phyloP scores from a whole-genome alignment of 768 basidiomycete genomes.

The Naematelia aurantialba region DNA sequence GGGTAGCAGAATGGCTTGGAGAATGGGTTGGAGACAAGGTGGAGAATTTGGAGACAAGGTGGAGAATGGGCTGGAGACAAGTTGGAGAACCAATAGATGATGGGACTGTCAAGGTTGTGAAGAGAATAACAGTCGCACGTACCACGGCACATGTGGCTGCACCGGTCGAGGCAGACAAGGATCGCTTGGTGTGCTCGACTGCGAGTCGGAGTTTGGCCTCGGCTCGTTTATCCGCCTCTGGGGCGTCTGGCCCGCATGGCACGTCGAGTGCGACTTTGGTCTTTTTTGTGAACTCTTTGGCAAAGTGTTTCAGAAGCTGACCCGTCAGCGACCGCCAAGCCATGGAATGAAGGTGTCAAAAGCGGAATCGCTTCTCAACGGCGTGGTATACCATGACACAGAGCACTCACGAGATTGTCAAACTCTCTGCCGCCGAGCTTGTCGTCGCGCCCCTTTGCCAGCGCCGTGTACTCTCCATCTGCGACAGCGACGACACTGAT shows the following conservation, averaged over 20 bases:
- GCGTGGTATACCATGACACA: too few relatives aligned
- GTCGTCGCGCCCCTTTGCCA: constrained; percentile 48
- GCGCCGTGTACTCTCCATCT: constrained; percentile 51
- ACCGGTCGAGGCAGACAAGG: constrained; percentile 76
- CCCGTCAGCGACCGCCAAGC: constrained; percentile 1
- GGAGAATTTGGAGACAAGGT: too few relatives aligned
- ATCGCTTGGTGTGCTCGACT: constrained; percentile 90
- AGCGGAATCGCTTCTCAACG: too few relatives aligned
- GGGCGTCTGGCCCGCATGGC: constrained; percentile 57
- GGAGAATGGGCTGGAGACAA: too few relatives aligned
- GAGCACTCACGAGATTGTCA: constrained; percentile 49
- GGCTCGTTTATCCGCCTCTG: constrained; percentile 69
- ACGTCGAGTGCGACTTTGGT: constrained; percentile 71
- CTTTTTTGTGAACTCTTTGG: constrained; percentile 95
- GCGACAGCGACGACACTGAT: constrained; percentile 47
- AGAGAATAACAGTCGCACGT: constrained; percentile 14
- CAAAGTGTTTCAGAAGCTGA: constrained; percentile 82
- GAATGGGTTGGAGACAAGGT: too few relatives aligned
- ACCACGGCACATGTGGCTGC: constrained; percentile 90
- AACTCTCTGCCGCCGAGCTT: constrained; percentile 51
- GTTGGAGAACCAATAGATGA: too few relatives aligned
- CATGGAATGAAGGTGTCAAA: too few relatives aligned
- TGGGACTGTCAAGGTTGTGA: too few relatives aligned
- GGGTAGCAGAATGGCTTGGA: not conserved
- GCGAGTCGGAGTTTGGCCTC: constrained; percentile 90